Percentiles rank a stretch among this genome's conserved stretches.
These are phyloP conservation scores for Quercus cerris DNA, from an alignment of 306 rosid species.

Conservation along the genomic window DNA sequence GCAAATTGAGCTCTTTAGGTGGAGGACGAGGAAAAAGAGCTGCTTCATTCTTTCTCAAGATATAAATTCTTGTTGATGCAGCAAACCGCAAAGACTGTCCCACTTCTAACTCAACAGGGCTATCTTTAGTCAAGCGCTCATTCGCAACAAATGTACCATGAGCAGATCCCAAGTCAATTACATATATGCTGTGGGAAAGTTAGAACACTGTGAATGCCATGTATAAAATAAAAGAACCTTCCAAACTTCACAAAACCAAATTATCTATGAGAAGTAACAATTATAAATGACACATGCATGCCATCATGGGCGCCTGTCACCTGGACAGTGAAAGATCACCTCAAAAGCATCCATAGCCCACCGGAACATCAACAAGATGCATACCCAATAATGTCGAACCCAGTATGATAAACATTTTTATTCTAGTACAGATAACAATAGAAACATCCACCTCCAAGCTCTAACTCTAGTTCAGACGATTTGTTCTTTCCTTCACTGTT, in stretches of 20 bases:
- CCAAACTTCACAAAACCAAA: not conserved
- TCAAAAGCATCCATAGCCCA: slow-evolving; percentile 2
- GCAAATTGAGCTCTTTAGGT: slow-evolving; percentile 63
- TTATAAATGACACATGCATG: not conserved
- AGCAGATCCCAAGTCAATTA: slow-evolving; percentile 95
- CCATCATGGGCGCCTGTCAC: not conserved
- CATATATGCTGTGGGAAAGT: slow-evolving; percentile 68
- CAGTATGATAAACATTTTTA: not conserved
- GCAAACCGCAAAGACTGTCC: slow-evolving; percentile 97
- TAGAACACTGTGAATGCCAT: slow-evolving; percentile 16
- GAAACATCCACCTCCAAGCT: not conserved
- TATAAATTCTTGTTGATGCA: slow-evolving; percentile 82
- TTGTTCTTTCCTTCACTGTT: not conserved
- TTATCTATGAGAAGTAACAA: not conserved
- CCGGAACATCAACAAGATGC: not conserved
- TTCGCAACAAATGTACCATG: slow-evolving; percentile 99
- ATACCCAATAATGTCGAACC: not conserved
- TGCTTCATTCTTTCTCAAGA: slow-evolving; percentile 76
- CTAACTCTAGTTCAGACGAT: not conserved
- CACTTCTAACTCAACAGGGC: slow-evolving; percentile 88
- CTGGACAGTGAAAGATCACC: not conserved
- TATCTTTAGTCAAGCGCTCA: slow-evolving; percentile 88
- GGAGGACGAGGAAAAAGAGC: slow-evolving; percentile 78
- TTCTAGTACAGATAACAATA: not conserved
- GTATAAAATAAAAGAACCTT: not conserved